These are phyloP conservation scores for Tricholoma hemisulphureum DNA, from an alignment of 768 basidiomycete genomes.

Conservation along the genomic window DNA sequence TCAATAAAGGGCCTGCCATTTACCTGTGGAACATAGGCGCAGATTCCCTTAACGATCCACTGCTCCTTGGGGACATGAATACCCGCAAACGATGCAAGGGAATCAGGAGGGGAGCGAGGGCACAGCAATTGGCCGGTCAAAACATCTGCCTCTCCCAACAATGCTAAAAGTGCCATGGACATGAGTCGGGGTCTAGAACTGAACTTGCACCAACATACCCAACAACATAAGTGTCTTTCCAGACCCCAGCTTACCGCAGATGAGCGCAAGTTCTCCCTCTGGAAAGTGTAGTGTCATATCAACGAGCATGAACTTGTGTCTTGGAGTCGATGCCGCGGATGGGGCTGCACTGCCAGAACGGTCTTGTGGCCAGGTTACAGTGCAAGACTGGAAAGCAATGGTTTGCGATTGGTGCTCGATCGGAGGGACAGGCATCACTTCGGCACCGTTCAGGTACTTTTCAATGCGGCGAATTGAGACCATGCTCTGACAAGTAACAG, in stretches of 20 bases:
- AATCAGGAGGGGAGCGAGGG: slow-evolving; percentile 82
- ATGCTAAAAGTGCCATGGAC: slow-evolving; percentile 40
- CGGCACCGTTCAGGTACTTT: slow-evolving; percentile 76
- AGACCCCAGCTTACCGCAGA: slow-evolving; percentile 87
- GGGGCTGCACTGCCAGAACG: slow-evolving; percentile 47
- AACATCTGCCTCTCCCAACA: slow-evolving; percentile 87
- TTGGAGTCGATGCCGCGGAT: slow-evolving; percentile 69
- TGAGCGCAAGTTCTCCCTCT: slow-evolving; percentile 69
- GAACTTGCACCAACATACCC: slow-evolving; percentile 33
- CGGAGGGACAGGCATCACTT: slow-evolving; percentile 64
- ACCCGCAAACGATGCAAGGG: slow-evolving; percentile 59
- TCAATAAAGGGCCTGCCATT: slow-evolving; percentile 33
- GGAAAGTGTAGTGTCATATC: slow-evolving; percentile 81
- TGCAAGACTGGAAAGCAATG: slow-evolving; percentile 80
- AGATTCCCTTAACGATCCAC: slow-evolving; percentile 77
- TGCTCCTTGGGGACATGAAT: slow-evolving; percentile 46
- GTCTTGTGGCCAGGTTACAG: slow-evolving; percentile 88
- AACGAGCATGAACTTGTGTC: slow-evolving; percentile 74
- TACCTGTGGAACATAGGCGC: slow-evolving; percentile 86
- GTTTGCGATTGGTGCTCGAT: slow-evolving; percentile 53
- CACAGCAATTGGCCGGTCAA: slow-evolving; percentile 78
- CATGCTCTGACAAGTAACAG: slow-evolving; percentile 46
- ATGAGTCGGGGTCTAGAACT: background rate
- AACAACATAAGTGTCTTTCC: slow-evolving; percentile 87
- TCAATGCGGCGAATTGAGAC: slow-evolving; percentile 90